Evolutionary conservation across 805 yeast genomes (phyloP).

Genomic region (Saturnispora sekii): DNA sequence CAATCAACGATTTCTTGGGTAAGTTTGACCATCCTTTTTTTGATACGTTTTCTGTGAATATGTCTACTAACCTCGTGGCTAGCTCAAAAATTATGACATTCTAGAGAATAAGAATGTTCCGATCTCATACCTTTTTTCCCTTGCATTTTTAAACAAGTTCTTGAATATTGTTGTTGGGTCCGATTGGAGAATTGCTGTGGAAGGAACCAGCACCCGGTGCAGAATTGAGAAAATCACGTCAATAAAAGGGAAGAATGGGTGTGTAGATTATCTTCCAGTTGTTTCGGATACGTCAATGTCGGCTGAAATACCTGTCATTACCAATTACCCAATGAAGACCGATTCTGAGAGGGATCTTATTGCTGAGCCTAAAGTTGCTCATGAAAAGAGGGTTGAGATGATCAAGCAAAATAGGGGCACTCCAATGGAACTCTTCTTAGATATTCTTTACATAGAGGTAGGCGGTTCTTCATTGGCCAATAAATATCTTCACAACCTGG

Average conservation of each 20-base stretch:
- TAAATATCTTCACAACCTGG: slow-evolving; percentile 2
- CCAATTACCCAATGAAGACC: no score
- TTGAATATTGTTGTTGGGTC: slow-evolving; percentile 3
- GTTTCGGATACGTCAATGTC: no score
- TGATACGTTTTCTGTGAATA: background rate
- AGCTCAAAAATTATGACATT: slow-evolving; percentile 1
- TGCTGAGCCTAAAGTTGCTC: background rate
- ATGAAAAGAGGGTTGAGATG: background rate
- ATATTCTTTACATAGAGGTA: slow-evolving; percentile 3
- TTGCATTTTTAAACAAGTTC: background rate
- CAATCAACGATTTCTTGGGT: slow-evolving; percentile 10
- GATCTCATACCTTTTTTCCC: background rate
- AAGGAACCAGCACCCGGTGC: background rate
- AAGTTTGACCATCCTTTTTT: background rate
- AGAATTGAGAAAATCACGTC: background rate
- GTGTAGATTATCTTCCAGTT: no score
- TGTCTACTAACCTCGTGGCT: background rate
- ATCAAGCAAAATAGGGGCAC: background rate
- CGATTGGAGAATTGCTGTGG: background rate
- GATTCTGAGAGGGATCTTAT: background rate
- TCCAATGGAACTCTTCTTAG: slow-evolving; percentile 2
- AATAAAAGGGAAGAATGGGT: no score
- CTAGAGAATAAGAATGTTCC: background rate
- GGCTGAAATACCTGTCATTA: no score
- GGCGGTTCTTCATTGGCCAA: background rate